Evolutionary conservation across 2,329 filamentous ascomycete species (phyloP).

Genomic region (Aspergillus eucalypticola): DNA sequence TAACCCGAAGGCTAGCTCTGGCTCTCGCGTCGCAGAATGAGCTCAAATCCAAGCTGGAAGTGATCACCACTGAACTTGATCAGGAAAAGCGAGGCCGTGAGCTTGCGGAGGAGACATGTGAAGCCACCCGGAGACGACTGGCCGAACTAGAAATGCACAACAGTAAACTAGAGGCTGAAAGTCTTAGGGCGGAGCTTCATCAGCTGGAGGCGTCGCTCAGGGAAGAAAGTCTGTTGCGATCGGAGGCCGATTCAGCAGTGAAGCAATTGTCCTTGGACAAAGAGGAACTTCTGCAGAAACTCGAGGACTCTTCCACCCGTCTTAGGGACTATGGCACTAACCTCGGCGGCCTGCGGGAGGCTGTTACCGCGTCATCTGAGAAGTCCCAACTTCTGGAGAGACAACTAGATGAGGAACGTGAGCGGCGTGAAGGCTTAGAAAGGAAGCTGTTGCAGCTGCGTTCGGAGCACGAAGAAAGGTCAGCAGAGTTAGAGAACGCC

Average conservation of each 20-base stretch:
- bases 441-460: conserved; percentile 73
- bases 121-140: conserved; percentile 79
- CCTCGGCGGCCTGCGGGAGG: conserved; percentile 73
- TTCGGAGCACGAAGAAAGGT: conserved; percentile 78
- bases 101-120: conserved; percentile 83
- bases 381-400: conserved; percentile 75
- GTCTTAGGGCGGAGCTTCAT: conserved; percentile 81
- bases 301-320: conserved; percentile 66
- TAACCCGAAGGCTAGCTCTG: conserved; percentile 78
- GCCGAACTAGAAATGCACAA: conserved; percentile 81
- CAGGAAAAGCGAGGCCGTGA: conserved; percentile 79
- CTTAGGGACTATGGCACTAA: conserved; percentile 70
- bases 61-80: conserved; percentile 68
- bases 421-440: conserved; percentile 73
- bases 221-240: conserved; percentile 74
- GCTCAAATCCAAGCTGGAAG: conserved; percentile 73
- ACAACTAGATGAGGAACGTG: conserved; percentile 75
- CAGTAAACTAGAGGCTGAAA: conserved; percentile 81
- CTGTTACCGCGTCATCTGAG: conserved; percentile 74
- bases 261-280: conserved; percentile 85
- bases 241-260: conserved; percentile 73
- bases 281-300: conserved; percentile 69
- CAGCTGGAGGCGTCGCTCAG: conserved; percentile 73
- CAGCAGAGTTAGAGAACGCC: conserved; percentile 72
- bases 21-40: conserved; percentile 78